Conservation (phyloP, 495 filamentous ascomycete species). For the Annulohypoxylon nitens region DNA sequence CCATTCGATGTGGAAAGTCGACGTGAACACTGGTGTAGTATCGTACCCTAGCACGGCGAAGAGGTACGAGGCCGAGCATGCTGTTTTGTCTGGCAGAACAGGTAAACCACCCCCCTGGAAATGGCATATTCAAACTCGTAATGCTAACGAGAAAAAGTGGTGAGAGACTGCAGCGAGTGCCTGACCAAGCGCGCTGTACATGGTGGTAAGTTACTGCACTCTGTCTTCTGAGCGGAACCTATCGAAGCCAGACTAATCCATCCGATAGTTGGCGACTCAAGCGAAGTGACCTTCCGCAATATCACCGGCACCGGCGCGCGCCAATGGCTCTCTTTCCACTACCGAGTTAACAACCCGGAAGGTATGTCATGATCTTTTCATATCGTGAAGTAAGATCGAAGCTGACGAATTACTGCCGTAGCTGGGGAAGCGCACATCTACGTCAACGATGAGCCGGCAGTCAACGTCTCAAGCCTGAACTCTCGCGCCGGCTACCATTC, state of each 20-base stretch:
- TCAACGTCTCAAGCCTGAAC: conserved; percentile 58
- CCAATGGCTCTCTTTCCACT: conserved; percentile 60
- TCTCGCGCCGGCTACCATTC: conserved; percentile 58
- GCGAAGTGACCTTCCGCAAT: conserved; percentile 56
- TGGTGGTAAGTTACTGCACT: conserved; percentile 36
- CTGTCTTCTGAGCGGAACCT: neutral
- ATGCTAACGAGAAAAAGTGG: conserved; percentile 33
- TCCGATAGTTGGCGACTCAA: conserved; percentile 28
- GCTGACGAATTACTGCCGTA: conserved; percentile 19
- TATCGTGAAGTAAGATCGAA: neutral
- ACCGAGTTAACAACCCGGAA: conserved; percentile 51
- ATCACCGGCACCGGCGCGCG: conserved; percentile 55
- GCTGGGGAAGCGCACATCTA: conserved; percentile 57
- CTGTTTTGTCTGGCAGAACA: conserved; percentile 47
- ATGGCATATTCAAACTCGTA: neutral
- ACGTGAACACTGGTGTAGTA: conserved; percentile 58
- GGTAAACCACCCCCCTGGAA: conserved; percentile 38
- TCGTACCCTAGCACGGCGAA: conserved; percentile 50
- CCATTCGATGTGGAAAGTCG: conserved; percentile 61
- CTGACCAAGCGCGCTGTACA: conserved; percentile 51
- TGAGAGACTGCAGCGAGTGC: conserved; percentile 48
- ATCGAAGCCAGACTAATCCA: conserved; percentile 22
- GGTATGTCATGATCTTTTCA: conserved; percentile 38
- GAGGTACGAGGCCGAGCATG: conserved; percentile 54
- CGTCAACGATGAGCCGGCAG: conserved; percentile 54